Evolutionary conservation across 129 eudicot species (phyloP).

Genomic region (Artemisia tridentata): DNA sequence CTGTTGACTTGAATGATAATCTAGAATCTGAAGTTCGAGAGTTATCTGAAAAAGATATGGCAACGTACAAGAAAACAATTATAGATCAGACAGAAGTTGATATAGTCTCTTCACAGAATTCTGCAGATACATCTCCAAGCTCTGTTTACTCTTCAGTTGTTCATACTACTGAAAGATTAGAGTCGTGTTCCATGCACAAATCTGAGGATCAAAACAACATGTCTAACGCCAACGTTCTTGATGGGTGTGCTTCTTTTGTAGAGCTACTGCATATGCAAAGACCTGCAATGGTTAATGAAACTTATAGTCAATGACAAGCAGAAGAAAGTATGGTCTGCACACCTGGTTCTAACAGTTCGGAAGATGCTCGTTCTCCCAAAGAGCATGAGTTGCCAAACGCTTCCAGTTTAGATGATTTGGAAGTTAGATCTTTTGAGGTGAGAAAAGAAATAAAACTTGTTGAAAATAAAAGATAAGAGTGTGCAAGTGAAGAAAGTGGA

Average conservation of each 20-base stretch:
- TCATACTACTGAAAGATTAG: constrained; percentile 37
- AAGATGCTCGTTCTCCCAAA: not conserved
- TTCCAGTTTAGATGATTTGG: not conserved
- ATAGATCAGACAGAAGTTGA: constrained; percentile 50
- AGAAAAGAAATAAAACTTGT: constrained; percentile 27
- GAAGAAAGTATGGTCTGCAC: not conserved
- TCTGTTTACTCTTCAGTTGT: constrained; percentile 48
- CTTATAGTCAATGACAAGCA: constrained; percentile 8
- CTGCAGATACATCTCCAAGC: constrained; percentile 53
- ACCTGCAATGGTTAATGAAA: constrained; percentile 22
- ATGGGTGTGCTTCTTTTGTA: constrained; percentile 44
- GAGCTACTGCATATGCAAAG: constrained; percentile 59
- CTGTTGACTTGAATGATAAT: too few relatives aligned
- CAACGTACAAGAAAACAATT: constrained; percentile 31
- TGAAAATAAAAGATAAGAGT: constrained; percentile 31
- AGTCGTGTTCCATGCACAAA: constrained; percentile 37
- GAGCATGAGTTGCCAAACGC: constrained; percentile 9
- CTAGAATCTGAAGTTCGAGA: too few relatives aligned
- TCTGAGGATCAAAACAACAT: constrained; percentile 28
- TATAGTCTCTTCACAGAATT: constrained; percentile 56
- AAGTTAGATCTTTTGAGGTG: not conserved
- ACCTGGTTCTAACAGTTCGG: too few relatives aligned
- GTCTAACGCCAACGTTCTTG: constrained; percentile 18
- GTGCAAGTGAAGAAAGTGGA: constrained; percentile 52
- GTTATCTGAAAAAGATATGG: too few relatives aligned